These are phyloP conservation scores for Pseudogymnoascus pannorum DNA, from an alignment of 2,329 filamentous ascomycete genomes.

Conservation along the genomic window DNA sequence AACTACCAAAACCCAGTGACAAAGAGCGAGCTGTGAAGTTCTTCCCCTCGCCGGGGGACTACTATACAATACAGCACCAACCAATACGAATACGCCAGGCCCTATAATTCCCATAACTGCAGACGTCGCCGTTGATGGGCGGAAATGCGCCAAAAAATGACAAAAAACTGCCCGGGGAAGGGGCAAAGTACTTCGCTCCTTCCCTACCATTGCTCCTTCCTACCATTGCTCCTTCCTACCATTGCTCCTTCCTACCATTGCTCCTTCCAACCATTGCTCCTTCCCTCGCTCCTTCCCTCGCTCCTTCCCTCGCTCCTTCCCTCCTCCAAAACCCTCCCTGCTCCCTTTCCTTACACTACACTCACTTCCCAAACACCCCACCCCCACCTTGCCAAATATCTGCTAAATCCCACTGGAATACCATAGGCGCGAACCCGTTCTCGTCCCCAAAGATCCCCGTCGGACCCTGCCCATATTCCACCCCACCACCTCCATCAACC, in stretches of 20 bases:
- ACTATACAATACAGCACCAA: neutral
- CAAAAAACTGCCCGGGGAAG: neutral
- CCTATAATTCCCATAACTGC: neutral
- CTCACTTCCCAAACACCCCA: neutral
- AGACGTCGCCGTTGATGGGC: neutral
- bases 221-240: neutral
- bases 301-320: neutral
- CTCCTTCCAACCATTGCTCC: neutral
- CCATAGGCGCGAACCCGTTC: neutral
- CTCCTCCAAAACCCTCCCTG: no score
- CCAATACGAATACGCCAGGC: neutral
- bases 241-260: neutral
- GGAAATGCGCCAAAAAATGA: neutral
- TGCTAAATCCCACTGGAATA: slow-evolving; percentile 7
- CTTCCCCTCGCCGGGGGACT: neutral
- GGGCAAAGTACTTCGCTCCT: neutral
- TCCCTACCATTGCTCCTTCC: neutral
- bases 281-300: neutral
- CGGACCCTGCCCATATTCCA: neutral
- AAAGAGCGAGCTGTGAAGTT: slow-evolving; percentile 1
- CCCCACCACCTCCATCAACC: neutral
- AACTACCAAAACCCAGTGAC: slow-evolving; percentile 54
- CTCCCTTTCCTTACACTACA: neutral
- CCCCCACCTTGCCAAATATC: slow-evolving; percentile 4
- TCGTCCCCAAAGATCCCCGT: neutral